Percentiles rank a stretch among this genome's conserved stretches.
These are phyloP conservation scores for Candida tibetensis DNA, from an alignment of 805 yeast genomes.

Conservation along the genomic window DNA sequence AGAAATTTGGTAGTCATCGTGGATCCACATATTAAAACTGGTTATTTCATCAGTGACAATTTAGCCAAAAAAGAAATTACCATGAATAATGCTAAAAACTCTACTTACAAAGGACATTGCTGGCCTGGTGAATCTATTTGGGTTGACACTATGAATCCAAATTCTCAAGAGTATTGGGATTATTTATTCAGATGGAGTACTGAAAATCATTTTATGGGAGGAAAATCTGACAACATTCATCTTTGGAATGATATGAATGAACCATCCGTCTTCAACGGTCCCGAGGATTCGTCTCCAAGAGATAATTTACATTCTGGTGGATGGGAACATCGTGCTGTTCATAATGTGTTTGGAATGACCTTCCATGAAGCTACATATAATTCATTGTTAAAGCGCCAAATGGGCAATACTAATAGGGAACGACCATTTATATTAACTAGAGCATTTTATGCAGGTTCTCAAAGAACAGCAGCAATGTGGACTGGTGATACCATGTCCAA, in stretches of 20 bases:
- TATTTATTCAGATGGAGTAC: slow-evolving; percentile 47
- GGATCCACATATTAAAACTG: slow-evolving; percentile 86
- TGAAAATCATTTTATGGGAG: slow-evolving; percentile 27
- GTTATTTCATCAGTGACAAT: slow-evolving; percentile 60
- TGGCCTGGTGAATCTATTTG: slow-evolving; percentile 98
- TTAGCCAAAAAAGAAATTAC: slow-evolving; percentile 44
- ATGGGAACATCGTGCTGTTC: slow-evolving; percentile 89
- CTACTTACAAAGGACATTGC: slow-evolving; percentile 77
- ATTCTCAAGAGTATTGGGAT: slow-evolving; percentile 60
- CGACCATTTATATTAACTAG: slow-evolving; percentile 90
- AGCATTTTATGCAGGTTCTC: slow-evolving; percentile 88
- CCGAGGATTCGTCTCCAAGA: slow-evolving; percentile 87
- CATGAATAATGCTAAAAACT: slow-evolving; percentile 46
- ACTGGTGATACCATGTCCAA: slow-evolving; percentile 94
- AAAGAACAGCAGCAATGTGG: slow-evolving; percentile 92
- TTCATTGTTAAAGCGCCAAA: slow-evolving; percentile 53
- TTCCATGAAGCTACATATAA: slow-evolving; percentile 77
- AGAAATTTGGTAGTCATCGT: slow-evolving; percentile 80
- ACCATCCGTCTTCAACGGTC: slow-evolving; percentile 92
- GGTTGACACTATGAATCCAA: slow-evolving; percentile 81
- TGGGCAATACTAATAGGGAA: slow-evolving; percentile 38
- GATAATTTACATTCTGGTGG: slow-evolving; percentile 75
- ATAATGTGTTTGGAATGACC: slow-evolving; percentile 78
- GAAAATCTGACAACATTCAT: slow-evolving; percentile 63
- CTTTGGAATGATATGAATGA: slow-evolving; percentile 99